Base-by-base conservation (phyloP, 139 green algal species). In the Closterium sp. region DNA sequence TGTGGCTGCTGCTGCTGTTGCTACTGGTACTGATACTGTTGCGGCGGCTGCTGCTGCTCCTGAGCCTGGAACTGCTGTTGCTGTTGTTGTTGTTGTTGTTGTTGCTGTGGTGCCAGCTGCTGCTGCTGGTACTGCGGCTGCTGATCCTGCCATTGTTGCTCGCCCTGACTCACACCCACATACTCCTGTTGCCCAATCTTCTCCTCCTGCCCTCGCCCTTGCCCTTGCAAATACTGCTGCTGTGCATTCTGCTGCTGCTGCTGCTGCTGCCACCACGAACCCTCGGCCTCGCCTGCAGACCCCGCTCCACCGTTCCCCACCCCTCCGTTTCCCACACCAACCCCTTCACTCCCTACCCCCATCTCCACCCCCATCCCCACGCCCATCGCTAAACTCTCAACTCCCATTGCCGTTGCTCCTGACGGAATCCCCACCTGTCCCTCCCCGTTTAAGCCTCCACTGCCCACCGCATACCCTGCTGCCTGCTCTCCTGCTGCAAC, bases 101-200 rank as follows among this genome's bases (percentile, higher is more conserved):
- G 84, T 28, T 87, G 84, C 84, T 87, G 84, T 28, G 10, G 84
- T 87, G n/a, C 5, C 22, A 6, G n/a, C 22, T 30, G n/a, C 17
- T 32, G 85, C 85, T 87, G 85, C n/a, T 31, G 85, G n/a, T n/a
- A n/a, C 85, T 87, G n/a, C 85, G 6, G 84, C 84, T 87, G 84
- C 84, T 30, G 84, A 2, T 32, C 7, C 84, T 87, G 27, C 5
- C 22, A 7, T 7, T 31, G 84, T 2, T 32, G 84, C 9, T 17
- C 28, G 9, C 28, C n/a, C 85, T 87, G 85, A 19, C 0, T 22
- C n/a, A 28, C 28, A 31, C 85, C 28, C 85, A 32, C 9, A 30
- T 87, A 31, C 85, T 87, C n/a, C 22, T 87, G 85, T 24, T 34
- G 85, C 38, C 38, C 38, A 50, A 50, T 9, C 13, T 50, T 50